Base-by-base conservation (phyloP, 148 eudicot genomes). In the Amaranthus cruentus region DNA sequence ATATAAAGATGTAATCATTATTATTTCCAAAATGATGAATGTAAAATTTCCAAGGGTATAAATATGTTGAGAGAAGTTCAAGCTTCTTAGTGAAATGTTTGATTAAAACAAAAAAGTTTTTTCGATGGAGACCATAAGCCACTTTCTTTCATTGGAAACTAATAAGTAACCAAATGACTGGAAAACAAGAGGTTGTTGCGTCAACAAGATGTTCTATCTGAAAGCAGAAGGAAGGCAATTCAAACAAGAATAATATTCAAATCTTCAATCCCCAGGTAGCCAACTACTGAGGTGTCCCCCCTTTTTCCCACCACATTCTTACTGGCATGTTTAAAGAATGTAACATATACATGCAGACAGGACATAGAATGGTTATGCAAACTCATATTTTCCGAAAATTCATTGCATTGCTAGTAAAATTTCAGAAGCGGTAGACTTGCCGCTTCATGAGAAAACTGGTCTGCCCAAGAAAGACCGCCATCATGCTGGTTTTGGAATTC, bases 391-490 rank as follows among this genome's bases (percentile, higher is more conserved):
- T 28, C 38, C 38, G 2, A 28, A 28, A 28, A 28, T 28, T 2
- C 38, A 28, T 28, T 28, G 15, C 21, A 13, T 43, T 57, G 3
- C 18, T 53, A 28, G 38, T 28, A 8, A 15, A 76, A 68, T 28
- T 51, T 68, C 6, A 60, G 66, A 73, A 62, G 58, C 21, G 51
- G 46, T 42, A 58, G 18, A 84, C 91, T 87, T 82, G 84, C 98
- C 96, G 88, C 79, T 49, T 88, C 83, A 74, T 80, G 86, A 53
- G 73, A 75, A 76, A 84, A 90, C 84, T 90, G 96, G 71, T 90
- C 93, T 21, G 90, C 90, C 95, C 96, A 90, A 68, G 90, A 75
- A 48, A 77, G 83, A 63, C 90, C 87, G 48, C 83, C 86, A 81
- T 79, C 82, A 73, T 84, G 69, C 68, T 88, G 93, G 48, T 87